Evolutionary conservation across 495 filamentous ascomycete species (phyloP), one percentile per base, ranked within the genome.

Genomic region (Emericellopsis terricola): DNA sequence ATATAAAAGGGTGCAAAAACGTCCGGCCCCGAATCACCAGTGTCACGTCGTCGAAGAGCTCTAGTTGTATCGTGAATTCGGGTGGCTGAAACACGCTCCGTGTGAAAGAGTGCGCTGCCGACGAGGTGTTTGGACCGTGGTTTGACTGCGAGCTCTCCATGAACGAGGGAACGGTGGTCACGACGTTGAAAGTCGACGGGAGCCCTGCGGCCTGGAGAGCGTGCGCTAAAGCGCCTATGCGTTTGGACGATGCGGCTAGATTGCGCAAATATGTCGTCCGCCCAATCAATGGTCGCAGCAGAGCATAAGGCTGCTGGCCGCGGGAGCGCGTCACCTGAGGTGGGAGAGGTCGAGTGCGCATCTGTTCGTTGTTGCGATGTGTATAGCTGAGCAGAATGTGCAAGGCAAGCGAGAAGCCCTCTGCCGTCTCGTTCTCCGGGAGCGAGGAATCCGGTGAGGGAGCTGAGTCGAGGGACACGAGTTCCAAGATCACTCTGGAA

Each of bases 371-470:
- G 39, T 76, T 67, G 15, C 72, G 64, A 47, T 91, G 80, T 8
- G 74, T 66, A 40, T 79, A 71, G 19, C 65, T 65, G n/a, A 87
- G 68, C 3, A 86, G 63, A 26, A 87, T 63, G 13, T 74, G 69
- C 10, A 84, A 62, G 1, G 68, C 62, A 38, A 73, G 52, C 4
- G 60, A 63, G 15, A 78, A 55, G 1, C 58, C 64, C 41, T 76
- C 55, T 2, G 78, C 72, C 24, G 74, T 49, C 3, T 39, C 37
- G 17, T 50, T 51, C 15, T 60, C 42, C 10, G 47, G 20, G 11
- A 41, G 47, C 16, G 18, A 40, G 29, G 37, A 5, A 23, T 59
- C 59, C 7, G 18, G 14, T 7, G 33, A 24, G 19, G 33, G 33
- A 23, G 19, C 20, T 26, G 33, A 35, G 28, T 68, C 65, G n/a